Base-by-base conservation (phyloP, 2,329 filamentous ascomycete species). In the Botrytis cinerea region DNA sequence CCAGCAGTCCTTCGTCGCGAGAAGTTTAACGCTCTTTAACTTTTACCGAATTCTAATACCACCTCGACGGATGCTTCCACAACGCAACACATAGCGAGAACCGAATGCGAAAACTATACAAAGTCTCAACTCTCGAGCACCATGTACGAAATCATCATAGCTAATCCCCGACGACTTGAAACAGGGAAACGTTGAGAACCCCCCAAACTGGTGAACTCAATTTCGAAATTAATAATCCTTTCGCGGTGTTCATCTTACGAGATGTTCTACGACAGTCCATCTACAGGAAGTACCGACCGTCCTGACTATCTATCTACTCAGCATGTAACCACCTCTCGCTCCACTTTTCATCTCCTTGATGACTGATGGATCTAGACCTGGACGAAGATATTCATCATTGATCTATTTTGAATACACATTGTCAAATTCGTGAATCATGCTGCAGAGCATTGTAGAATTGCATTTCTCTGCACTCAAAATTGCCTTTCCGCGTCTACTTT, bases 281-380 rank as follows among this genome's bases (percentile, higher is more conserved):
- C 46, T 48, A 12, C 22, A 48, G 46, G 4, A 48, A 48, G 22
- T 12, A 25, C 46, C 28, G 28, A 28, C 1, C 22, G 22, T 22
- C 25, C 22, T 5, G 46, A 25, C 46, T 51, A 25, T 51, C 43
- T 18, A 45, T 45, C 46, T 43, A 16, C 38, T 18, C 60, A 43
- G 25, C 60, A 43, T 6, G 60, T 20, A 25, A 40, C 32, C 14
- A 43, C 59, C 59, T 40, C 14, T 12, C 2, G 25, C 63, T 51
- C 63, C 63, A 40, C 63, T 51, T 51, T 67, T 64, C 62, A 64
- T 64, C 43, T 64, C 62, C n/a, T 46, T 38, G 45, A 51, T 12
- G 16, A 51, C 35, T n/a, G 63, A 66, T 16, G 45, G 22, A 67
- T 67, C 63, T 67, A 67, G 63, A 66, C 32, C 46, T 40, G 38